Evolutionary conservation across 2,329 filamentous ascomycete species (phyloP).

Genomic region (Penicillium vulpinum): DNA sequence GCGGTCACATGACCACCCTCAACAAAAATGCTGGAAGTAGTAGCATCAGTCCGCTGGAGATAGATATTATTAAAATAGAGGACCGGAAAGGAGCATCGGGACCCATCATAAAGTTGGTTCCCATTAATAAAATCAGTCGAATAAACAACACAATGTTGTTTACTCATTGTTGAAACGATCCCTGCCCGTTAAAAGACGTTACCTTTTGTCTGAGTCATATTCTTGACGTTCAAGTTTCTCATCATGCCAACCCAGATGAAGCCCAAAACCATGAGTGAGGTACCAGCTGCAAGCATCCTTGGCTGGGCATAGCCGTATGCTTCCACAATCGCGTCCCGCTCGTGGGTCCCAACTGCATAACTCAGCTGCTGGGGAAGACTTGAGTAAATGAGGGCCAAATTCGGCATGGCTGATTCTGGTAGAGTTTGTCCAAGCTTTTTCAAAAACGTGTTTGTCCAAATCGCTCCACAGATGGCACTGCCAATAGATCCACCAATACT

Average conservation of each 20-base stretch:
- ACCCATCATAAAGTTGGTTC: too few species aligned
- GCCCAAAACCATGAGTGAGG: slow-evolving; percentile 45
- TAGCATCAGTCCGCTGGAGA: too few species aligned
- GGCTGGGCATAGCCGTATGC: slow-evolving; percentile 60
- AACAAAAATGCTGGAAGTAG: too few species aligned
- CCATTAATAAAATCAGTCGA: too few species aligned
- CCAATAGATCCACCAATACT: slow-evolving; percentile 57
- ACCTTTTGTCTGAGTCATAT: slow-evolving; percentile 53
- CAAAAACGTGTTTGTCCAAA: slow-evolving; percentile 61
- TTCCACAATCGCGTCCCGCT: slow-evolving; percentile 56
- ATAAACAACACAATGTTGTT: too few species aligned
- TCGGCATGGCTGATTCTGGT: slow-evolving; percentile 31
- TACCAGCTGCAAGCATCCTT: slow-evolving; percentile 54
- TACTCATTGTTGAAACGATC: too few species aligned
- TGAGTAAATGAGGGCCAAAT: slow-evolving; percentile 48
- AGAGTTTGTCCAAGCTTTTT: slow-evolving; percentile 47
- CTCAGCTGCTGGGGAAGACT: slow-evolving; percentile 47
- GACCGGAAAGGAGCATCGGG: too few species aligned
- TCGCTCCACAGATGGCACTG: slow-evolving; percentile 56
- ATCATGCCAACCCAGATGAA: slow-evolving; percentile 49
- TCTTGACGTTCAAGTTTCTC: slow-evolving; percentile 52
- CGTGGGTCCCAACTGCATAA: slow-evolving; percentile 47
- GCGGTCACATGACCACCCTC: too few species aligned
- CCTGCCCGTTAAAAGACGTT: not conserved
- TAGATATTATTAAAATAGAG: too few species aligned